Evolutionary conservation across 257 asterid genomes (phyloP), one percentile per base, ranked within the genome.

Genomic region (Mentha longifolia): DNA sequence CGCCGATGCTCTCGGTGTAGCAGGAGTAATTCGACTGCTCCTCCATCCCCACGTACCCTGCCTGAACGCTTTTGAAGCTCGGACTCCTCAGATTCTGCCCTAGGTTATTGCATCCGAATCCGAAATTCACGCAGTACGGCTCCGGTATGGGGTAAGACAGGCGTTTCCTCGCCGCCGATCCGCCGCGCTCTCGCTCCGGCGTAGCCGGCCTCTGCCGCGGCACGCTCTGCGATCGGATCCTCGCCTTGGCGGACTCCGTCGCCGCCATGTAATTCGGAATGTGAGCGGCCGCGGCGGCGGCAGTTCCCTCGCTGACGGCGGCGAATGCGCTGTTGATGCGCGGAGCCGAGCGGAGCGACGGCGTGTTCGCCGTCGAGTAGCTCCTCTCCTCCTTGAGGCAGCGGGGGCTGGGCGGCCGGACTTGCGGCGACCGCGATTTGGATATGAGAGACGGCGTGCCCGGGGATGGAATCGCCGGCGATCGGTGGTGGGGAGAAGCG

Each of bases 261-360:
- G 95, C 87, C 12, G 95, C 95, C 98, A 93, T 93, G 83, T 93
- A 93, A 58, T 83, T 93, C 3, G 98, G 98, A 30, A 86, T 59
- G 16, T 78, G 67, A 16, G 76, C 67, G 55, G 64, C 50, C n/a
- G n/a, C n/a, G 61, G 68, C 63, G 4, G 64, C 50, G 61, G 68
- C 60, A 2, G 69, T 62, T 17, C 60, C 83, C 35, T 67, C 82
- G 17, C 69, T 80, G 0, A 58, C 60, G 58, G 56, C 84, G 85
- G 83, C 50, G 30, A 66, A 22, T 58, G 55, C 39, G 74, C 50
- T 72, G 81, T 70, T 80, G 61, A 73, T 22, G 30, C 90, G 86
- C 56, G 67, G 88, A 9, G 78, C 45, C 39, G 93, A 75, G 19
- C 96, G 88, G 42, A 88, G 56, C 77, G 77, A 78, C 2, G 98